A percentile compares a stretch with the other conserved stretches of the same genome.
These are phyloP conservation scores for Daldinia concentrica DNA, from an alignment of 495 filamentous ascomycete species.

Conservation along the genomic window DNA sequence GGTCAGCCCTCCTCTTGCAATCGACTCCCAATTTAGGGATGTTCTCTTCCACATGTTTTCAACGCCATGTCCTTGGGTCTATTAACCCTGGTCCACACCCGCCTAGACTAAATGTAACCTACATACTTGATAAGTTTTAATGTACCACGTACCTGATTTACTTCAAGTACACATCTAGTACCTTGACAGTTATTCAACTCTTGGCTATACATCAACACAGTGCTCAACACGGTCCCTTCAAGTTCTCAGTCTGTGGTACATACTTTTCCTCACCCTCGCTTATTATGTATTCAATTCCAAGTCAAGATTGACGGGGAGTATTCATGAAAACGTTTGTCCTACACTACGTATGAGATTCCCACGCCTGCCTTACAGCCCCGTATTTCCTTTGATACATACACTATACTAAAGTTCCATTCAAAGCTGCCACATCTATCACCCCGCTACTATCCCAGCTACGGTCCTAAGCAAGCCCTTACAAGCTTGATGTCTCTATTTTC, in stretches of 20 bases:
- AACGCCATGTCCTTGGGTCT: constrained; percentile 41
- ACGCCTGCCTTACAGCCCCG: constrained; percentile 41
- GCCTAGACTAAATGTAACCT: constrained; percentile 29
- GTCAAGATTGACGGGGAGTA: constrained; percentile 35
- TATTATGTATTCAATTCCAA: constrained; percentile 34
- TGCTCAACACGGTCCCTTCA: constrained; percentile 22
- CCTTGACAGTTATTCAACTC: constrained; percentile 15
- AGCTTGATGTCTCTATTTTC: constrained; percentile 27
- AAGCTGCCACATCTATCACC: constrained; percentile 39
- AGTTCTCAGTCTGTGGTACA: constrained; percentile 24
- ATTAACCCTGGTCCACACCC: constrained; percentile 33
- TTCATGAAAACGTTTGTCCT: constrained; percentile 30
- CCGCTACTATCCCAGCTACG: constrained; percentile 26
- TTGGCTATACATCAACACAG: constrained; percentile 32
- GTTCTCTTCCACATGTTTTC: constrained; percentile 34
- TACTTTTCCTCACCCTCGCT: constrained; percentile 27
- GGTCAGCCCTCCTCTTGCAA: constrained; percentile 17
- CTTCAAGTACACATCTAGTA: constrained; percentile 31
- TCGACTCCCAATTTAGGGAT: constrained; percentile 36
- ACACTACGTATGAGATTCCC: constrained; percentile 5
- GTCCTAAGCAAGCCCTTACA: constrained; percentile 31
- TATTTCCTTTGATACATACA: constrained; percentile 30
- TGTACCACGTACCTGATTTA: constrained; percentile 32
- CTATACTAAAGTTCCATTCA: constrained; percentile 8
- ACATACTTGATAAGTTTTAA: constrained; percentile 3